Conservation (phyloP, 2,329 filamentous ascomycete genomes). For the Ceratocystis lukuohia region DNA sequence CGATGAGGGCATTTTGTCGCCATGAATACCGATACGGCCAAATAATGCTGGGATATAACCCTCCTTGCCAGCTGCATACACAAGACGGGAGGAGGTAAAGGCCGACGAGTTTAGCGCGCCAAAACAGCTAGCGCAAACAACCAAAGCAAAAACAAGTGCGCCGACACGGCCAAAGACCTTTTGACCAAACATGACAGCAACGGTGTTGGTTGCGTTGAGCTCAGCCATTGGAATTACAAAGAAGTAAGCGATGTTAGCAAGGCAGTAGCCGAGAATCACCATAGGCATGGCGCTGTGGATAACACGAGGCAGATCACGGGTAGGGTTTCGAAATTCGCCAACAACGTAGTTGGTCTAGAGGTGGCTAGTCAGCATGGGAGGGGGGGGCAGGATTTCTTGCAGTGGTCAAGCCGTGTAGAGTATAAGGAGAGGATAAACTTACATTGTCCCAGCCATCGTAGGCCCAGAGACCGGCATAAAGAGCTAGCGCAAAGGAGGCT, state of each 20-base stretch:
- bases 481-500: constrained; percentile 79
- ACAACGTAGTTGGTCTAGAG: constrained; percentile 66
- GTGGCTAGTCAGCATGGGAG: constrained; percentile 20
- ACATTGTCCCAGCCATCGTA: constrained; percentile 99
- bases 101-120: constrained; percentile 88
- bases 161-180: constrained; percentile 81
- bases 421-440: constrained; percentile 29
- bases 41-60: constrained; percentile 80
- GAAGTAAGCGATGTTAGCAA: constrained; percentile 89
- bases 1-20: constrained; percentile 27
- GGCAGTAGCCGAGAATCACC: constrained; percentile 77
- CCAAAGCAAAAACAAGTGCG: constrained; percentile 69
- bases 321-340: constrained; percentile 87
- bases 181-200: constrained; percentile 86
- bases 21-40: constrained; percentile 61
- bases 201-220: constrained; percentile 81
- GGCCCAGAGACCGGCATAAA: constrained; percentile 94
- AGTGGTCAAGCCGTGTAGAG: neutral
- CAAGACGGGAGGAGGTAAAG: constrained; percentile 81
- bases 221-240: constrained; percentile 70
- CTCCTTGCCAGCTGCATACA: constrained; percentile 91
- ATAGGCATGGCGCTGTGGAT: constrained; percentile 95
- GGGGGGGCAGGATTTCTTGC: neutral
- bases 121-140: constrained; percentile 85
- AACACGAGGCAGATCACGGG: constrained; percentile 77